Base-by-base conservation (phyloP, 176 grass and related monocot species). In the Rhynchospora pubera region DNA sequence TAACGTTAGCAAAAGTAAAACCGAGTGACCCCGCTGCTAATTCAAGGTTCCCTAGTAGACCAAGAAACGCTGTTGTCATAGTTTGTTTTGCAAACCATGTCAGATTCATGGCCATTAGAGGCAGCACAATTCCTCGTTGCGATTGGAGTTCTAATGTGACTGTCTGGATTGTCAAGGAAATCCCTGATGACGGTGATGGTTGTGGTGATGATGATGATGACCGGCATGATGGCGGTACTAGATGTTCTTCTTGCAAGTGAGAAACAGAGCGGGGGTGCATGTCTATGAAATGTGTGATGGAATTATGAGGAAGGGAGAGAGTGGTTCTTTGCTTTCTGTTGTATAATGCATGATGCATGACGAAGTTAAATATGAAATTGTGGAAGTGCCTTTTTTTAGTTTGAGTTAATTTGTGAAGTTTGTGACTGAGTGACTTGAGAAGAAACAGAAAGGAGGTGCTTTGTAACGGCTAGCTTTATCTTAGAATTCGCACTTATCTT, bases 1-100 rank as follows among this genome's bases (percentile, higher is more conserved):
- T 97, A 30, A 92, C 88, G 11, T 97, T 97, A 21, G 90, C 92
- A 82, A 97, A 94, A 81, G 91, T 97, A 85, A 91, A 89, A 55
- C 92, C 95, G 2, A 97, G 88, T 0, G 95, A 85, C 4, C 95
- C 95, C 4, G 86, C 92, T 9, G 95, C 92, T 2, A 97, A 86
- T 84, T 94, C 48, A 16, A 91, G 85, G 21, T 94, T 90, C 0
- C 95, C 95, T 46, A 97, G 85, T 53, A 87, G 85, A 64, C 95
- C 92, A 0, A 97, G 92, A 77, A 97, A 97, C 9, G 88, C 92
- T 1, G 84, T 93, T 10, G 95, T 97, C 16, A 89, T 76, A 57
- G 90, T 86, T 2, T 51, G 76, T 86, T 98, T 98, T 34, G 85
- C 90, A 79, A 98, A 94, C 88, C 90, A 98, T 3, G 88, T 89